Base-by-base conservation (phyloP, 1,284 basidiomycete genomes). In the Cryptococcus sp. region DNA sequence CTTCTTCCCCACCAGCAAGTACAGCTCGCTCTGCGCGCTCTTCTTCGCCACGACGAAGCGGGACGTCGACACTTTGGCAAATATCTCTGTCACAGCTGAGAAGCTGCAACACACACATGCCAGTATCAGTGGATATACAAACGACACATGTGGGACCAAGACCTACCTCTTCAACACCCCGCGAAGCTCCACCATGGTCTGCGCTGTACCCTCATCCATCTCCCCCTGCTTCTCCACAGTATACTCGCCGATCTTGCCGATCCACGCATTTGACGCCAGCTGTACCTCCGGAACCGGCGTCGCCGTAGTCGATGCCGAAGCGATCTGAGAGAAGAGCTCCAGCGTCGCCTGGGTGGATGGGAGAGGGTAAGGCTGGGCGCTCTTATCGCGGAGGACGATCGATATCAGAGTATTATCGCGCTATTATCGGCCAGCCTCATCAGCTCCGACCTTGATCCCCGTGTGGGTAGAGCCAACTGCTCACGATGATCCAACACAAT, bases 401-500 rank as follows among this genome's bases (percentile, higher is more conserved):
- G 61, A 67, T 3, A 72, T 46, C 7, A 73, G 57, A 3, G 61
- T 48, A 8, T 53, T 52, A 35, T 71, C 69, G 28, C 72, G 66
- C 71, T 73, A 48, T 45, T 36, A 39, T 39, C n/a, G 33, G 13
- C 16, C 35, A 16, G 16, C 20, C 4, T 33, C 28, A 33, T 33
- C 28, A 33, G 28, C 28, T 33, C n/a, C n/a, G n/a, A n/a, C n/a
- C n/a, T n/a, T n/a, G n/a, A n/a, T n/a, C n/a, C n/a, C n/a, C n/a
- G n/a, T n/a, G n/a, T n/a, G n/a, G n/a, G n/a, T n/a, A n/a, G n/a
- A 33, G 28, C 28, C 9, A 33, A 9, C 9, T 1, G 66, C 71
- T 59, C 53, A 73, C 71, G 15, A 70, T 66, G 43, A 69, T 56
- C 69, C 70, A 73, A 13, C 37, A 50, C 24, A 69, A 16, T 13